These are phyloP conservation scores for Pilobolus umbonatus DNA, from an alignment of 192 early-diverging fungal genomes.

Conservation along the genomic window DNA sequence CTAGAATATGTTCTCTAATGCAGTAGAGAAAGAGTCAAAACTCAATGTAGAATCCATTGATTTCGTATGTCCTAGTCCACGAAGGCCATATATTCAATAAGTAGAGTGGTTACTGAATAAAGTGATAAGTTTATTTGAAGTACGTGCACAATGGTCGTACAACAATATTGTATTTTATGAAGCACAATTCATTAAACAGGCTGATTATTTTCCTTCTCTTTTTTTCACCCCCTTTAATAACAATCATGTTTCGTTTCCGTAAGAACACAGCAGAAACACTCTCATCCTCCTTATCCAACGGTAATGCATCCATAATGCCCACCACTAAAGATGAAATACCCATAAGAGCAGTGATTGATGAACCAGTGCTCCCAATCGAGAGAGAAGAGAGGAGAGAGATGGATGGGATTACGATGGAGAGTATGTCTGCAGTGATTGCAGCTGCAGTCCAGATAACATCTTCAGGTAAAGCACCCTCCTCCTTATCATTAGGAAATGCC, in stretches of 20 bases:
- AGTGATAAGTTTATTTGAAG: not conserved
- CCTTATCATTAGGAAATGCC: constrained; percentile 28
- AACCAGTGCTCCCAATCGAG: not conserved
- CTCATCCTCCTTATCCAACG: constrained; percentile 8
- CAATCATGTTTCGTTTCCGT: constrained; percentile 5
- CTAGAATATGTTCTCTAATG: constrained; percentile 46
- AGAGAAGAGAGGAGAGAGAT: not conserved
- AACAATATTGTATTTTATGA: constrained; percentile 18
- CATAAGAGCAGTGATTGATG: not conserved
- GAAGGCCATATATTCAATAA: constrained; percentile 30
- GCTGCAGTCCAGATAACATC: constrained; percentile 33
- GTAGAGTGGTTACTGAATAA: not conserved
- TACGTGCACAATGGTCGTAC: constrained; percentile 2
- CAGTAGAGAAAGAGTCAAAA: constrained; percentile 24
- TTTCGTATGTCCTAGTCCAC: constrained; percentile 39
- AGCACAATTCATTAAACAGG: constrained; percentile 1
- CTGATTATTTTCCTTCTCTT: not conserved
- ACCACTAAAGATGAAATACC: too few relatives aligned
- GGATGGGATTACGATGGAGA: constrained; percentile 29
- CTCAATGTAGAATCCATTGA: constrained; percentile 32
- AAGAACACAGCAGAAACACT: not conserved
- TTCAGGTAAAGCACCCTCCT: constrained; percentile 15
- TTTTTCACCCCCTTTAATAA: not conserved
- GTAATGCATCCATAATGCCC: constrained; percentile 17
- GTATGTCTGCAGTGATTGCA: constrained; percentile 35